Evolutionary conservation across 495 filamentous ascomycete species (phyloP), one percentile per base, ranked within the genome.

Genomic region (Podospora australis): DNA sequence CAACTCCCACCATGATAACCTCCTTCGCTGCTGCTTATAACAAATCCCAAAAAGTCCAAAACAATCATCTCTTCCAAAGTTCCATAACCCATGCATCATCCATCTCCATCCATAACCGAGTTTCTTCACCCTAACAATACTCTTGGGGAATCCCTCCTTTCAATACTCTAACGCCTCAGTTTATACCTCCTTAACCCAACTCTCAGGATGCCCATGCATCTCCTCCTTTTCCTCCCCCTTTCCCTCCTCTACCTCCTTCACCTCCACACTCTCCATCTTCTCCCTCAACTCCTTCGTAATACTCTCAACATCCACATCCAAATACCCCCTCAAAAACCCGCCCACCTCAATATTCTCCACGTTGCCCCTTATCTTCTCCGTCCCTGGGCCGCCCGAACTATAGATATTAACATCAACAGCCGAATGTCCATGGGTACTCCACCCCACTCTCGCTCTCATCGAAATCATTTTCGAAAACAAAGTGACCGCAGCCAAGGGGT

Each of bases 321-420:
- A 76, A 58, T 91, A 98, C 9, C 80, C 71, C 14, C 78, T 69
- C 17, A 98, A 67, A 64, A 95, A 97, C 24, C 73, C 65, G 11
- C 92, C 92, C 3, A 98, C 74, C 10, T 97, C 87, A 3, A 86
- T 98, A 62, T 98, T 98, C 72, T 98, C 92, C 49, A 91, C 82
- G 62, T 96, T 96, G 4, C 92, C 92, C 1, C 75, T 58, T 14
- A 97, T 65, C 21, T 55, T 56, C 2, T 75, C 72, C 0, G 74
- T 59, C 4, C 60, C 70, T 1, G 61, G 60, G 3, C 77, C 77
- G 16, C 65, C 64, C 0, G 82, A 85, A 48, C 84, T 81, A 62
- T 95, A 96, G 54, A 95, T 86, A 62, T 96, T 95, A 42, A 96
- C 90, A 63, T 96, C 90, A 10, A 88, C 88, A 32, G 78, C 87